Evolutionary conservation across 176 grass and related monocot genomes (phyloP).

Genomic region (Thalia dealbata): DNA sequence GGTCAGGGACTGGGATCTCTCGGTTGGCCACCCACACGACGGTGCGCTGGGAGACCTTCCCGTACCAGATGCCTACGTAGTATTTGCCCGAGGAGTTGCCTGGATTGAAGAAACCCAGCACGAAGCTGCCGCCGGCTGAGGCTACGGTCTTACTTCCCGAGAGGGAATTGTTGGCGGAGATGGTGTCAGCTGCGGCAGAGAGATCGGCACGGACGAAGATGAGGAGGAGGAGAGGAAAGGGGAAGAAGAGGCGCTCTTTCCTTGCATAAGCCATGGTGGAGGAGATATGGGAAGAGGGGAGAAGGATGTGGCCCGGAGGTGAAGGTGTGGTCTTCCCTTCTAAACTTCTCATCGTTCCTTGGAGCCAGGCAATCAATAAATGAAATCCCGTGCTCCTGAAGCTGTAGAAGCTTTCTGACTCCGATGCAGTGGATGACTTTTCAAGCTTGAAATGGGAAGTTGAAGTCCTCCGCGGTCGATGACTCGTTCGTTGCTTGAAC

Average conservation of each 20-base stretch:
- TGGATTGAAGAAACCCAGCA: conserved; percentile 43
- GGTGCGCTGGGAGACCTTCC: conserved; percentile 17
- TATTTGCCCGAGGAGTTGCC: conserved; percentile 10
- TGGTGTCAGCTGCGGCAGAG: conserved; percentile 12
- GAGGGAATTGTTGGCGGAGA: conserved; percentile 26
- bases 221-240: conserved; percentile 1
- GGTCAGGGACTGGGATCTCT: conserved; percentile 27
- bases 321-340: no score
- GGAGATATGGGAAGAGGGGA: background rate
- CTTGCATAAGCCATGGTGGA: conserved; percentile 1
- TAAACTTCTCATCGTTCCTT: no score
- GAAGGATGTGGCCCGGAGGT: no score
- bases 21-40: conserved; percentile 51
- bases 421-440: no score
- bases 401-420: no score
- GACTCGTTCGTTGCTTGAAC: no score
- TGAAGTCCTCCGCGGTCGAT: no score
- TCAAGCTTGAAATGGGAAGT: no score
- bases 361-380: no score
- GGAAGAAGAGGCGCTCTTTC: background rate
- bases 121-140: conserved; percentile 32
- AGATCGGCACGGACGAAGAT: conserved; percentile 1
- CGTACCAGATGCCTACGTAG: conserved; percentile 55
- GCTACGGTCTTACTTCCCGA: conserved; percentile 31
- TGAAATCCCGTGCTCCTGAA: no score